These are phyloP conservation scores for Trifolium pratense DNA, from an alignment of 306 rosid species.

Conservation along the genomic window DNA sequence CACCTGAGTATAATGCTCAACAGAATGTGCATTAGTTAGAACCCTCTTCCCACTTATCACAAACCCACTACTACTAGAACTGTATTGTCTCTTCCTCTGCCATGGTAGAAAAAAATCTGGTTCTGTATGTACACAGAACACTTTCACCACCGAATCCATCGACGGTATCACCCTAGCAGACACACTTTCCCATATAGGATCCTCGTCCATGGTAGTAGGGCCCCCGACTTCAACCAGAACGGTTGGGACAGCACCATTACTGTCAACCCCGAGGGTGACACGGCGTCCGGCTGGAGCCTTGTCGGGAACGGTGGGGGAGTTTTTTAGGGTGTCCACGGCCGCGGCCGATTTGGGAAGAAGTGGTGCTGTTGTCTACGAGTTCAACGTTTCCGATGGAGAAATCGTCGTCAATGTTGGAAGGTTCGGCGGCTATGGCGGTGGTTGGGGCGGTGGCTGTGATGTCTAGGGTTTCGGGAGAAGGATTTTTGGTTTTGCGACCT, in stretches of 20 bases:
- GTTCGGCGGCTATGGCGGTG: constrained; percentile 14
- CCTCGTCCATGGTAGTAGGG: constrained; percentile 35
- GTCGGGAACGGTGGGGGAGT: constrained; percentile 49
- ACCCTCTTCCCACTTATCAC: constrained; percentile 82
- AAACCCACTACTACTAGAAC: constrained; percentile 95
- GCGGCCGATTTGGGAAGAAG: constrained; percentile 42
- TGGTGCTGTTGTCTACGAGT: constrained; percentile 52
- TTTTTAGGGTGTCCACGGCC: constrained; percentile 71
- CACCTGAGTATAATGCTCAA: constrained; percentile 90
- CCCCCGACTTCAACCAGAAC: constrained; percentile 43
- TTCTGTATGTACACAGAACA: constrained; percentile 88
- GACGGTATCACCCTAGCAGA: constrained; percentile 69
- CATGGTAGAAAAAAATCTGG: constrained; percentile 97
- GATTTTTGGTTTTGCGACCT: constrained; percentile 73
- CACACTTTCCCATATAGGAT: constrained; percentile 49
- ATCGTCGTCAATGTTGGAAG: constrained; percentile 53
- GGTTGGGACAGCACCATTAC: constrained; percentile 39
- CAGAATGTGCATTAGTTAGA: constrained; percentile 93
- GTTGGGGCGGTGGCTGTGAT: constrained; percentile 37
- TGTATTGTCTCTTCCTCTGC: constrained; percentile 94
- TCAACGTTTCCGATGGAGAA: constrained; percentile 72
- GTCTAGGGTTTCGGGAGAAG: constrained; percentile 73
- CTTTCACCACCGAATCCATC: constrained; percentile 96
- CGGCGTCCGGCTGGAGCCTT: constrained; percentile 53
- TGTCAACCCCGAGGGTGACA: constrained; percentile 37